Conservation (phyloP, 805 yeast genomes). For the Nakazawaea siamensis region DNA sequence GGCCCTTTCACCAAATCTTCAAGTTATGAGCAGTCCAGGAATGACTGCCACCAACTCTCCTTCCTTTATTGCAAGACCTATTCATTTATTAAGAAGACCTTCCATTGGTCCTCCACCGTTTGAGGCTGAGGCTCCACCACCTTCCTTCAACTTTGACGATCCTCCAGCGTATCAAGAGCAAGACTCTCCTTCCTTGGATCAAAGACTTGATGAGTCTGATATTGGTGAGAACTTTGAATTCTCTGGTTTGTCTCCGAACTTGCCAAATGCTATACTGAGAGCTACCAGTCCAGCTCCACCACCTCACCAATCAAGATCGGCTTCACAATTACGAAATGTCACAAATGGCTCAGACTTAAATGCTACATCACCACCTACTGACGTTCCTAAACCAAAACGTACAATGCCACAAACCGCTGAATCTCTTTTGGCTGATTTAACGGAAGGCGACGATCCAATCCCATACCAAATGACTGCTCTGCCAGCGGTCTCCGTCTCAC, state of each 20-base stretch:
- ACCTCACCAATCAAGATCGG: background rate
- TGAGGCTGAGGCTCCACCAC: conserved; percentile 31
- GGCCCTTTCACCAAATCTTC: conserved; percentile 20
- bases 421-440: conserved; percentile 7
- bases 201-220: conserved; percentile 22
- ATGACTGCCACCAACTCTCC: conserved; percentile 18
- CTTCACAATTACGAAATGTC: background rate
- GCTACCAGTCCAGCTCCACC: conserved; percentile 20
- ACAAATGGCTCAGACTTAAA: background rate
- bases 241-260: conserved; percentile 22
- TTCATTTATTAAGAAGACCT: conserved; percentile 46
- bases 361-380: background rate
- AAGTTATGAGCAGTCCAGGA: conserved; percentile 6
- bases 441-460: conserved; percentile 1
- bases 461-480: too few relatives aligned
- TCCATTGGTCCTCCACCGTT: conserved; percentile 60
- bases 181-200: conserved; percentile 8
- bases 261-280: conserved; percentile 25
- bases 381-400: background rate
- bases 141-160: conserved; percentile 16
- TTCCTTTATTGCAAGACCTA: conserved; percentile 39
- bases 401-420: conserved; percentile 8
- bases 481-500: too few relatives aligned
- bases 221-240: conserved; percentile 17
- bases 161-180: conserved; percentile 15